phyloP scores from a whole-genome alignment of 169 alveolate species.

The Cryptosporidium viatorum region DNA sequence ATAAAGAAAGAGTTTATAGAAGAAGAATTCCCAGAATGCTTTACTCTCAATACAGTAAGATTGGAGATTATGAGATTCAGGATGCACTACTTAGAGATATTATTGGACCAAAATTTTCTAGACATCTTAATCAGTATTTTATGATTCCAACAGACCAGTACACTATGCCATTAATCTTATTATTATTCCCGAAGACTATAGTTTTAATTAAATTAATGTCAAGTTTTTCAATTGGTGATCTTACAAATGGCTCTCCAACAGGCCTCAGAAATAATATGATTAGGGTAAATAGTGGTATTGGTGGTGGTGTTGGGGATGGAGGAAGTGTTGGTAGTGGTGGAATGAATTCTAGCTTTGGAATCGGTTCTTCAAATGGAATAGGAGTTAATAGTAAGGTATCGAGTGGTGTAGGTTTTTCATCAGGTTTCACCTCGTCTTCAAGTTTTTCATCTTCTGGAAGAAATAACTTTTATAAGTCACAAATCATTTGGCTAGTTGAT shows the following conservation, averaged over 20 bases:
- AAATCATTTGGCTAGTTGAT: conserved; percentile 36
- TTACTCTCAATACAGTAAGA: conserved; percentile 87
- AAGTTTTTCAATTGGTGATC: conserved; percentile 38
- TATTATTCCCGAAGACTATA: conserved; percentile 77
- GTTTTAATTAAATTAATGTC: conserved; percentile 30
- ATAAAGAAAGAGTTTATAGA: conserved; percentile 80
- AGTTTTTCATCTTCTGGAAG: conserved; percentile 2
- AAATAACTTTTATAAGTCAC: conserved; percentile 23
- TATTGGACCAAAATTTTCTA: conserved; percentile 83
- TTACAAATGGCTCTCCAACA: not conserved
- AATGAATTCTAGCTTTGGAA: not conserved
- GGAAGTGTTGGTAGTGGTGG: not conserved
- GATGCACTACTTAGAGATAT: conserved; percentile 86
- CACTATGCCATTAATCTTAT: conserved; percentile 75
- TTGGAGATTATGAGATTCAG: conserved; percentile 79
- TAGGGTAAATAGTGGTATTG: not conserved
- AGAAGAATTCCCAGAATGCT: conserved; percentile 90
- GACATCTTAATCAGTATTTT: conserved; percentile 82
- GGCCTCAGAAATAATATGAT: not conserved
- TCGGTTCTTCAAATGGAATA: not conserved
- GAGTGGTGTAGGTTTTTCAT: not conserved
- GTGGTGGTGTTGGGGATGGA: not conserved
- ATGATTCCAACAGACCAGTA: conserved; percentile 77
- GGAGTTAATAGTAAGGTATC: conserved; percentile 9
- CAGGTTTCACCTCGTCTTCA: not conserved